Conservation (phyloP, 148 eudicot genomes). For the Nepenthes gracilis region DNA sequence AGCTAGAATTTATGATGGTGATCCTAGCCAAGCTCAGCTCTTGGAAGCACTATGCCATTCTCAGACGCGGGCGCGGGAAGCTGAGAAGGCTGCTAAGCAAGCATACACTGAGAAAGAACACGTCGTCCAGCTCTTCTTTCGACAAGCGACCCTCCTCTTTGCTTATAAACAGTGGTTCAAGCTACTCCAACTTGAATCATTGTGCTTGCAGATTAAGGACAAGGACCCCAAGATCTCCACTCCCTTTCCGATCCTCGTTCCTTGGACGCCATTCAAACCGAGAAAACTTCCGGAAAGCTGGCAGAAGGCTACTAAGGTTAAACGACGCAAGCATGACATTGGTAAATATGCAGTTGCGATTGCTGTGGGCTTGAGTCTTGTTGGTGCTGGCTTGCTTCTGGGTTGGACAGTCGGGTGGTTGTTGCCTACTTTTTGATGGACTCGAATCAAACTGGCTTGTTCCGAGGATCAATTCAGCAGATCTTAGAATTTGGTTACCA, state of each 20-base stretch:
- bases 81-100: conserved; percentile 67
- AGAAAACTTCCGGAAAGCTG: conserved; percentile 21
- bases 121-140: conserved; percentile 62
- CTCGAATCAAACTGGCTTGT: not conserved
- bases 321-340: conserved; percentile 33
- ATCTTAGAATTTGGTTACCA: not conserved
- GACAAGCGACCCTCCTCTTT: conserved; percentile 79
- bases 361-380: conserved; percentile 73
- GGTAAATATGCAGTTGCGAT: conserved; percentile 60
- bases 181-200: conserved; percentile 64
- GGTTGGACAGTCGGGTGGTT: conserved; percentile 95
- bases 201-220: conserved; percentile 31
- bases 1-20: conserved; percentile 11
- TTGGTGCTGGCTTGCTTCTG: conserved; percentile 79
- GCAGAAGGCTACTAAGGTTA: conserved; percentile 25
- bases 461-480: not conserved
- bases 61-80: conserved; percentile 94
- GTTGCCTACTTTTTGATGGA: conserved; percentile 33
- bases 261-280: conserved; percentile 31
- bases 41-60: conserved; percentile 88
- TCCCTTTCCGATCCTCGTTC: conserved; percentile 26
- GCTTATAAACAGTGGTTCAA: conserved; percentile 88
- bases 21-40: conserved; percentile 52
- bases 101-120: conserved; percentile 76
- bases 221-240: conserved; percentile 17